These are phyloP conservation scores for Candida tetrigidarum DNA, from an alignment of 1,139 yeast genomes.

Conservation along the genomic window DNA sequence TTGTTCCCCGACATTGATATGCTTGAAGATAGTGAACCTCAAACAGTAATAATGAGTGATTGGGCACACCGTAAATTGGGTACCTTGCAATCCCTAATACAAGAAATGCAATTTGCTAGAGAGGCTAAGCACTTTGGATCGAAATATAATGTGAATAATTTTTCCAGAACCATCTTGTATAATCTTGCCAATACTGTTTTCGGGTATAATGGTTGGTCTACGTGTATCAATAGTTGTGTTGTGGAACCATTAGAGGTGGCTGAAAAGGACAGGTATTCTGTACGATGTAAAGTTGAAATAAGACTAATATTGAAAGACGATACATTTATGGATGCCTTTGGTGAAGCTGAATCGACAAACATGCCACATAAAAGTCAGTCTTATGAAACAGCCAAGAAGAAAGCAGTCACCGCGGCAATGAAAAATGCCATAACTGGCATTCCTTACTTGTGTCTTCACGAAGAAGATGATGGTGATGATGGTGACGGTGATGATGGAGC, in stretches of 20 bases:
- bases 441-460: slow-evolving; percentile 24
- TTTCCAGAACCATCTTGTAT: slow-evolving; percentile 37
- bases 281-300: slow-evolving; percentile 30
- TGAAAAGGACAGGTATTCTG: slow-evolving; percentile 23
- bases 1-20: slow-evolving; percentile 30
- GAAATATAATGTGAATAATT: slow-evolving; percentile 10
- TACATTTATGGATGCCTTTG: slow-evolving; percentile 40
- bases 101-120: slow-evolving; percentile 25
- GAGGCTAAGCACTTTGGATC: slow-evolving; percentile 16
- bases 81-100: slow-evolving; percentile 39
- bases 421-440: slow-evolving; percentile 43
- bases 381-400: slow-evolving; percentile 51
- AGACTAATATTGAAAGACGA: slow-evolving; percentile 54
- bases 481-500: neutral
- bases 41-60: slow-evolving; percentile 12
- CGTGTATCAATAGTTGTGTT: slow-evolving; percentile 39
- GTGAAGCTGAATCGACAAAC: slow-evolving; percentile 43
- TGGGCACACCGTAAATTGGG: slow-evolving; percentile 43
- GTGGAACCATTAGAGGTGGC: slow-evolving; percentile 6
- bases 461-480: slow-evolving; percentile 19
- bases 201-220: slow-evolving; percentile 72
- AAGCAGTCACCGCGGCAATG: slow-evolving; percentile 54
- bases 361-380: slow-evolving; percentile 40
- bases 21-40: slow-evolving; percentile 17
- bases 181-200: slow-evolving; percentile 64